A percentile compares a stretch with the other conserved stretches of the same genome.
Evolutionary conservation across 202 grass and related monocot genomes (phyloP).

Genomic region (Zizania palustris): DNA sequence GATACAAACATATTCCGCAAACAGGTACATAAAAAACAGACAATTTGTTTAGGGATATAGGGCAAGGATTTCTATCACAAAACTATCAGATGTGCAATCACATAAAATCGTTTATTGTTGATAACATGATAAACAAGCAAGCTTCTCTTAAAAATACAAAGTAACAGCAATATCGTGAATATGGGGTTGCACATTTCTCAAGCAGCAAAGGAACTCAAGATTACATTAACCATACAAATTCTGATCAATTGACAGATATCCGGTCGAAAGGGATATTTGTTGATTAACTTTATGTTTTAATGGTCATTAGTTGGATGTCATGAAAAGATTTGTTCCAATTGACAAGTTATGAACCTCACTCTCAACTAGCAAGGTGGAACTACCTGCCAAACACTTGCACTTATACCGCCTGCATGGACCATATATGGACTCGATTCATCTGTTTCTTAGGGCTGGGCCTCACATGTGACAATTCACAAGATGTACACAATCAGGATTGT

Average conservation of each 20-base stretch:
- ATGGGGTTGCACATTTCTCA: neutral
- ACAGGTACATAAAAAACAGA: neutral
- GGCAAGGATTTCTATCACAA: no score
- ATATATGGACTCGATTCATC: neutral
- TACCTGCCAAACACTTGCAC: neutral
- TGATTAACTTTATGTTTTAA: conserved; percentile 8
- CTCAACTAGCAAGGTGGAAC: neutral
- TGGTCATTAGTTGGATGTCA: conserved; percentile 6
- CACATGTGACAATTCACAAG: neutral
- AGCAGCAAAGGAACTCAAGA: conserved; percentile 6
- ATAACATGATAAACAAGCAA: neutral
- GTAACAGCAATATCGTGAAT: conserved; percentile 4
- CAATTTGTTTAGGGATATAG: neutral
- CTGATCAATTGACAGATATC: neutral
- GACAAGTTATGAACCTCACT: neutral
- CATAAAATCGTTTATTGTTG: neutral
- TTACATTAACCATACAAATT: neutral
- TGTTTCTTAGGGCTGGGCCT: neutral
- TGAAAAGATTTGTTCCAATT: neutral
- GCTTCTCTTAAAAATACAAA: no score
- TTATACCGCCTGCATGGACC: neutral
- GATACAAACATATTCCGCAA: neutral
- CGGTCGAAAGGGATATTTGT: neutral
- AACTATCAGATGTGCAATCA: neutral
- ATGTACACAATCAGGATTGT: conserved; percentile 16